Conservation (phyloP, 2,329 filamentous ascomycete species). For the Penicillium sp. region DNA sequence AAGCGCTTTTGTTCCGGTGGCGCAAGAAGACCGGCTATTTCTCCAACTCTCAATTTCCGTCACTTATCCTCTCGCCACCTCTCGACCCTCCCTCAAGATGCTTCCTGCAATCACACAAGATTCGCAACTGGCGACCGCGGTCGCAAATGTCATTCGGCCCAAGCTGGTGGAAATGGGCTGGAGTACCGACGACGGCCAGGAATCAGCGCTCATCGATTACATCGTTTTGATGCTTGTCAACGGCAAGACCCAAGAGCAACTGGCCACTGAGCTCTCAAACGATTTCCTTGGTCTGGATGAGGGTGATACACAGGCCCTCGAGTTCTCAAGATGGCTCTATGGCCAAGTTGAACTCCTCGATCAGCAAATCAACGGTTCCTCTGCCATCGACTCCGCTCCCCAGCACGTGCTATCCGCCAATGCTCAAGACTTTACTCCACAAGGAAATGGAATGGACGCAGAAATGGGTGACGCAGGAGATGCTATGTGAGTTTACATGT, state of each 20-base stretch:
- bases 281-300: slow-evolving; percentile 81
- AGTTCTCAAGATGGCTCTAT: slow-evolving; percentile 94
- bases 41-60: not conserved
- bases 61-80: slow-evolving; percentile 6
- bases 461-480: slow-evolving; percentile 68
- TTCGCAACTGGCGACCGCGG: slow-evolving; percentile 80
- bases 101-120: slow-evolving; percentile 68
- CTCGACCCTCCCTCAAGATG: slow-evolving; percentile 16
- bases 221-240: slow-evolving; percentile 97
- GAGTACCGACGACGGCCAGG: slow-evolving; percentile 77
- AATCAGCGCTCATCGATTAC: slow-evolving; percentile 88
- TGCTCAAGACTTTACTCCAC: slow-evolving; percentile 15
- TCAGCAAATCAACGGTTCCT: slow-evolving; percentile 58
- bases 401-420: slow-evolving; percentile 34
- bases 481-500: slow-evolving; percentile 36
- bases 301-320: slow-evolving; percentile 77
- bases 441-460: slow-evolving; percentile 60
- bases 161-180: slow-evolving; percentile 93
- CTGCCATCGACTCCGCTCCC: slow-evolving; percentile 38
- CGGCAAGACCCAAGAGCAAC: slow-evolving; percentile 87
- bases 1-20: slow-evolving; percentile 16
- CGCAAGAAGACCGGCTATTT: slow-evolving; percentile 16
- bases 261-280: slow-evolving; percentile 81
- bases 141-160: slow-evolving; percentile 80
- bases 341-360: slow-evolving; percentile 74